Conservation (phyloP, 768 basidiomycete species). For the Saitozyma podzolica region DNA sequence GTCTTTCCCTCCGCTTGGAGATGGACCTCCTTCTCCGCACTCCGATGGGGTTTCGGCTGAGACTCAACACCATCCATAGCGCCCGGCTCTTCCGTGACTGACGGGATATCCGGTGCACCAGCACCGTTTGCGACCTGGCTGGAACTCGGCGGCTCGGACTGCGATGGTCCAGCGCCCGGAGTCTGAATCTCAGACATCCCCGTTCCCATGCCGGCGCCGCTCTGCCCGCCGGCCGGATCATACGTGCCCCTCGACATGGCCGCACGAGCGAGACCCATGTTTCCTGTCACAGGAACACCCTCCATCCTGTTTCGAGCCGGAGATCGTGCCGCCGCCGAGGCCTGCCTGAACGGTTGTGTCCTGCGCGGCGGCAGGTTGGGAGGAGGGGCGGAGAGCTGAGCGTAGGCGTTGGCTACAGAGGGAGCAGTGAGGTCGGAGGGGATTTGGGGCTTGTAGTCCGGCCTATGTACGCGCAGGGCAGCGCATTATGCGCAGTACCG, state of each 20-base stretch:
- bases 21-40: constrained; percentile 33
- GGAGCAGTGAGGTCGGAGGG: constrained; percentile 33
- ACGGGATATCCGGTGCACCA: no score
- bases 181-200: no score
- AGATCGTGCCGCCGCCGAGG: not conserved
- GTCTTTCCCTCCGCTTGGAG: constrained; percentile 33
- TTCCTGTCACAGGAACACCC: no score
- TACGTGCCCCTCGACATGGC: no score
- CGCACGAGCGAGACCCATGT: no score
- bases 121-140: no score
- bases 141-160: no score
- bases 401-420: constrained; percentile 42
- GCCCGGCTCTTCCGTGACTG: no score
- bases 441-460: constrained; percentile 47
- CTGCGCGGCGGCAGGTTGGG: constrained; percentile 39
- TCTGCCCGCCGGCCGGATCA: no score
- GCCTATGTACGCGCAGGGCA: constrained; percentile 17
- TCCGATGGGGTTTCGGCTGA: constrained; percentile 2
- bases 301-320: not conserved
- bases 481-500: not conserved
- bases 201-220: no score
- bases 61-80: no score
- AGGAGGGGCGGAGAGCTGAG: constrained; percentile 38
- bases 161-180: no score
- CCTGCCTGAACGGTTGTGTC: constrained; percentile 9